Percentiles rank a stretch among this genome's conserved stretches.
phyloP scores from a whole-genome alignment of 1,284 basidiomycete species.

The Heterobasidion occidentale region DNA sequence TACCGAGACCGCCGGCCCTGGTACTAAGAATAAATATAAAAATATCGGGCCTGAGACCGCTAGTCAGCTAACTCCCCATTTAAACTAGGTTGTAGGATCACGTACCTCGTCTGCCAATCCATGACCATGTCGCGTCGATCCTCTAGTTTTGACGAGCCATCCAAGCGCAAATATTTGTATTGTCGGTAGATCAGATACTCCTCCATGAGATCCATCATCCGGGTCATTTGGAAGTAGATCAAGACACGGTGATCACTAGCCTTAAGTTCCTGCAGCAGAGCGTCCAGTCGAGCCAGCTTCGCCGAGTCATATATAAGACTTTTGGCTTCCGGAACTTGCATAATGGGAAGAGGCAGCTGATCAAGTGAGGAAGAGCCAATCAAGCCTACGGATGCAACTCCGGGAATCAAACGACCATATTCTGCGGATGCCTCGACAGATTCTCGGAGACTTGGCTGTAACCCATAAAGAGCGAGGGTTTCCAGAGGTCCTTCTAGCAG shows the following conservation, averaged over 20 bases:
- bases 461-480: slow-evolving; percentile 79
- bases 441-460: slow-evolving; percentile 65
- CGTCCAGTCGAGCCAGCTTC: slow-evolving; percentile 89
- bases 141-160: slow-evolving; percentile 93
- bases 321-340: slow-evolving; percentile 94
- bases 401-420: slow-evolving; percentile 51
- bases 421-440: slow-evolving; percentile 44
- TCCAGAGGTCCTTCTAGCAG: slow-evolving; percentile 62
- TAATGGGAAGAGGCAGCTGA: slow-evolving; percentile 78
- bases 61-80: slow-evolving; percentile 5
- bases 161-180: slow-evolving; percentile 95
- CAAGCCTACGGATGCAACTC: slow-evolving; percentile 64
- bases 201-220: slow-evolving; percentile 99
- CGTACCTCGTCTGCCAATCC: slow-evolving; percentile 96
- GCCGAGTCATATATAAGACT: slow-evolving; percentile 95
- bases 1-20: slow-evolving; percentile 94
- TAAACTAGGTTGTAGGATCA: slow-evolving; percentile 6
- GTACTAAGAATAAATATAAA: slow-evolving; percentile 97
- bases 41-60: slow-evolving; percentile 70
- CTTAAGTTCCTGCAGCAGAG: slow-evolving; percentile 88
- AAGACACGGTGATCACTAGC: slow-evolving; percentile 90
- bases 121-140: slow-evolving; percentile 99
- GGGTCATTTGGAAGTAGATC: slow-evolving; percentile 99
- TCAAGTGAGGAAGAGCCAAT: slow-evolving; percentile 59
- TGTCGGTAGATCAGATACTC: slow-evolving; percentile 98